Evolutionary conservation across 495 filamentous ascomycete species (phyloP).

Genomic region (Aspergillus hancockii): DNA sequence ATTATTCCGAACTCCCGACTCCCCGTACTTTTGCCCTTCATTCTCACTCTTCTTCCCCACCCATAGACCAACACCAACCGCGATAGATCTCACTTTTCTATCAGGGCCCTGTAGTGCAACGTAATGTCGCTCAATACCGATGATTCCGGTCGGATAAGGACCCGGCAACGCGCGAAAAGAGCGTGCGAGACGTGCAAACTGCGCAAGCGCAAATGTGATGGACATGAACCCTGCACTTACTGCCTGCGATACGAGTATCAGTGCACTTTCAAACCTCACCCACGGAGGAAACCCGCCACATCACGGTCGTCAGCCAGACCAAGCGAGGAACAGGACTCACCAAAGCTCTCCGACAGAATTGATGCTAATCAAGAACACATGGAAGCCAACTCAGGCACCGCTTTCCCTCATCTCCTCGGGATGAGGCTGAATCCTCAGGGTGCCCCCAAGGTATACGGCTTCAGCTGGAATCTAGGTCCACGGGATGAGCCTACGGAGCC

Average conservation of each 20-base stretch:
- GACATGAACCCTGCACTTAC: slow-evolving; percentile 40
- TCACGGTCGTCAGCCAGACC: neutral
- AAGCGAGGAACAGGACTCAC: neutral
- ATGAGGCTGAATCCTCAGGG: neutral
- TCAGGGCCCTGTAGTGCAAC: neutral
- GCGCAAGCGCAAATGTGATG: slow-evolving; percentile 52
- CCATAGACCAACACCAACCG: neutral
- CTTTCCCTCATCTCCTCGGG: slow-evolving; percentile 8
- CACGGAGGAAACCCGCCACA: slow-evolving; percentile 6
- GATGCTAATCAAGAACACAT: slow-evolving; percentile 7
- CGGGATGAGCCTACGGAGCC: slow-evolving; percentile 27
- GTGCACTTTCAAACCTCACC: slow-evolving; percentile 35
- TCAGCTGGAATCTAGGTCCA: slow-evolving; percentile 15
- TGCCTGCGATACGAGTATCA: slow-evolving; percentile 48
- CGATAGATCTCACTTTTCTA: neutral
- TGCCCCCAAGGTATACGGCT: slow-evolving; percentile 3
- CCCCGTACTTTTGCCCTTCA: neutral
- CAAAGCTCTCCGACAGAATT: slow-evolving; percentile 23
- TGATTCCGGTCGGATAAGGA: neutral
- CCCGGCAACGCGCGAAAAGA: slow-evolving; percentile 31
- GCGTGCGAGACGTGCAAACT: slow-evolving; percentile 50
- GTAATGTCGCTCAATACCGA: neutral
- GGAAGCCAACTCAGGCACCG: slow-evolving; percentile 12
- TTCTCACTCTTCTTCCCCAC: neutral
- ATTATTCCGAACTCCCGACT: neutral